Percentiles rank a stretch among this genome's conserved stretches.
Evolutionary conservation across 1,139 yeast species (phyloP).

Genomic region (Yamadazyma taylorii): DNA sequence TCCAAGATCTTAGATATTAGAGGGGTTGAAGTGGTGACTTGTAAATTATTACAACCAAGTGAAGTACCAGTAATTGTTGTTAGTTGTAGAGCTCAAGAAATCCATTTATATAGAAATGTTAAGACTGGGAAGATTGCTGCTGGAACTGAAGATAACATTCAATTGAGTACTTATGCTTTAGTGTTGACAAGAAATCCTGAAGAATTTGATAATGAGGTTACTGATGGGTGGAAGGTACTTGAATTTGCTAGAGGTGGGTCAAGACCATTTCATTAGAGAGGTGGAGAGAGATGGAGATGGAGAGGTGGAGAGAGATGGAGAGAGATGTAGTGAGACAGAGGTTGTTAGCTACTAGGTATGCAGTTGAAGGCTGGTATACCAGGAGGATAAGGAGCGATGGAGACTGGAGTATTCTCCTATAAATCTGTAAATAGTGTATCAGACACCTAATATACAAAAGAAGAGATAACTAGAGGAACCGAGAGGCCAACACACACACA

Average conservation of each 20-base stretch:
- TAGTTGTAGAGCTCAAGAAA: conserved; percentile 96
- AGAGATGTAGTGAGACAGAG: no score
- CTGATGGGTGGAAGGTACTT: conserved; percentile 96
- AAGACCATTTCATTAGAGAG: conserved; percentile 78
- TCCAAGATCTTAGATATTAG: conserved; percentile 91
- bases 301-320: no score
- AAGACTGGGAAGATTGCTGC: conserved; percentile 96
- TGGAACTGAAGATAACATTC: conserved; percentile 92
- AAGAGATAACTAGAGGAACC: no score
- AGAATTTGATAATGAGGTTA: conserved; percentile 82
- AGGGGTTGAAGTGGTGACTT: conserved; percentile 90
- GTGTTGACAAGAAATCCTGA: conserved; percentile 92
- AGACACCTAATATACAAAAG: not conserved
- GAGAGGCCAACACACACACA: no score
- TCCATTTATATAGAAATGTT: conserved; percentile 82
- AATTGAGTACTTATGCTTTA: conserved; percentile 93
- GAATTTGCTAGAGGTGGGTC: conserved; percentile 96
- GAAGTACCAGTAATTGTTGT: conserved; percentile 92
- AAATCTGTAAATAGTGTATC: conserved; percentile 1
- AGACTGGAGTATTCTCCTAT: no score
- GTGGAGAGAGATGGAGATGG: no score
- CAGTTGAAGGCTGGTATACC: no score
- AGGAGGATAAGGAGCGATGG: no score
- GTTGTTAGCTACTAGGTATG: no score
- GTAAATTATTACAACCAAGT: conserved; percentile 86